Percentiles rank a stretch among this genome's conserved stretches.
These are phyloP conservation scores for Straminergon stramineum DNA, from an alignment of 225 moss, liverwort and hornwort species.

Conservation along the genomic window DNA sequence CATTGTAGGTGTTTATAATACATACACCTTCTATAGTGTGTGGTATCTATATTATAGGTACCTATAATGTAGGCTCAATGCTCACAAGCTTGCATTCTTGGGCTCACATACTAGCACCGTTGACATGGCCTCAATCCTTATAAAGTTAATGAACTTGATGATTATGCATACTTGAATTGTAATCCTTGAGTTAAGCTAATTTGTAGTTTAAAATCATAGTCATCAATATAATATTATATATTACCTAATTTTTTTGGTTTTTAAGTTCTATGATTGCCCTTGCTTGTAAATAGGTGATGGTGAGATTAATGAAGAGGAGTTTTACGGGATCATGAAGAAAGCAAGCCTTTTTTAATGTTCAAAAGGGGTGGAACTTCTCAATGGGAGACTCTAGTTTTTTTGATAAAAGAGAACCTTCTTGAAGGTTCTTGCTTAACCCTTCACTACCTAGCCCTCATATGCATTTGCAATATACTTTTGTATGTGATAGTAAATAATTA, in stretches of 20 bases:
- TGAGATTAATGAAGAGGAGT: constrained; percentile 83
- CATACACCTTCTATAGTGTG: too few species aligned
- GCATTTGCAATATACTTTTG: too few species aligned
- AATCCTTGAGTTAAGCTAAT: background rate
- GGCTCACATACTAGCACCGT: too few species aligned
- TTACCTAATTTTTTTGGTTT: background rate
- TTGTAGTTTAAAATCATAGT: background rate
- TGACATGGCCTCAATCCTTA: background rate
- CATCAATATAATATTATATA: background rate
- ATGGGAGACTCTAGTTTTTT: background rate
- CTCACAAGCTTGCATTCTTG: too few species aligned
- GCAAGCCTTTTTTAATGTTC: constrained; percentile 50
- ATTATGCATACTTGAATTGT: background rate
- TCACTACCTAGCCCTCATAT: too few species aligned
- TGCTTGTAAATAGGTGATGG: constrained; percentile 58
- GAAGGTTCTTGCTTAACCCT: background rate
- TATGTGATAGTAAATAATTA: too few species aligned
- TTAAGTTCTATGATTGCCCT: background rate
- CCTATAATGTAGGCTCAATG: too few species aligned
- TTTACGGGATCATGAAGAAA: constrained; percentile 93
- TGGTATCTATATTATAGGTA: too few species aligned
- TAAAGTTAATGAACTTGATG: background rate
- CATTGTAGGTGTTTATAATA: too few species aligned
- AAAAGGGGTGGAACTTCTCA: background rate
- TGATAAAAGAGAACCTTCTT: background rate